Base-by-base conservation (phyloP, 2,329 filamentous ascomycete genomes). In the Aurifilum marmelostoma region DNA sequence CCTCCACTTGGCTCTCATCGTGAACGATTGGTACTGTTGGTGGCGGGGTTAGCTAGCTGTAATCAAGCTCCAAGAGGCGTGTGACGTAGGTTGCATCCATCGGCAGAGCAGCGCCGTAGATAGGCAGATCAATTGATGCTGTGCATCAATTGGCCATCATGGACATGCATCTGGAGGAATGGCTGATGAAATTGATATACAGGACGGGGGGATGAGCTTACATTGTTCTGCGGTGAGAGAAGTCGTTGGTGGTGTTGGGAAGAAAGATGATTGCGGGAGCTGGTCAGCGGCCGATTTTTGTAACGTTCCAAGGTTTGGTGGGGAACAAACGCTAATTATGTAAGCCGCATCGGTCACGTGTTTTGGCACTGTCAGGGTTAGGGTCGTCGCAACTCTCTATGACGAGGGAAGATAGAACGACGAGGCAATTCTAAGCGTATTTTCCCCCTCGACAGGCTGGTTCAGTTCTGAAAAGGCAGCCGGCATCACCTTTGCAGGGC, bases 1-100 rank as follows among this genome's bases (percentile, higher is more conserved):
- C 89, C 95, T 96, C 96, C 96, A 98, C 89, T 98, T 98, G 83
- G 94, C 94, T 96, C 95, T 87, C 88, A 90, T 89, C 85, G 85
- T 89, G 86, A 85, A 84, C 81, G 76, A 77, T 75, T 71, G 32
- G 75, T 75, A 73, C 71, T 71, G 73, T 76, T 77, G 72, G 50
- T 14, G 54, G 67, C 24, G 65, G 66, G 70, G 72, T 75, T 68
- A 75, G 72, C 64, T 66, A 34, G 8, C 2, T 29, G n/a, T 47
- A 47, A 67, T 62, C n/a, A 61, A 66, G 65, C 54, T 66, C 65
- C 37, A 21, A 61, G 29, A 37, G 32, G 14, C 47, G 11, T 69
- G 64, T 69, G 64, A 63, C 69, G 67, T 69, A 60, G 60, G 32
- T 67, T n/a, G 69, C 56, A 69, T 63, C 43, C 34, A 50, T 16